Base-by-base conservation (phyloP, 192 early-diverging fungal genomes). In the Podila epicladia region DNA sequence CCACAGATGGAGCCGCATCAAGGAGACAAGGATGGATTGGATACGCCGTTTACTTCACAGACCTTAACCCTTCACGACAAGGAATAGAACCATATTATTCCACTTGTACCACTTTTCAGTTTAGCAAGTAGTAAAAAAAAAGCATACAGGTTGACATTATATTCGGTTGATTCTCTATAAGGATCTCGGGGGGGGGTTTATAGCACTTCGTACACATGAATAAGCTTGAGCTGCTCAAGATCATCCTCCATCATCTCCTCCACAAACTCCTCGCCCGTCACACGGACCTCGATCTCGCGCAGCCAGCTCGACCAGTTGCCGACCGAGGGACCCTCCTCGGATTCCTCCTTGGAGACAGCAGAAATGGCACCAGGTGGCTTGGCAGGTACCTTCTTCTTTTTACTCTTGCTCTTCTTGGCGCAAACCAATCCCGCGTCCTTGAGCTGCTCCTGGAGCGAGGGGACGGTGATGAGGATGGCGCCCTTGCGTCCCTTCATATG, bases 141-240 rank as follows among this genome's bases (percentile, higher is more conserved):
- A n/a, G 53, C 6, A 31, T 8, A 24, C 13, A 60, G 33, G 17
- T 9, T 29, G n/a, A 2, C 24, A 60, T 60, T 60, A 7, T 28
- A 13, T 17, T 60, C 6, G 41, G 1, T 41, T 17, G 58, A 5
- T 31, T 31, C 5, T 31, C 58, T 60, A 19, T 26, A 32, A 15
- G 32, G 19, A 13, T 5, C 15, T 17, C 62, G 35, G 35, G 35
- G 35, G 35, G 35, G 35, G 35, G 35, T 17, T 45, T 45, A 89
- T 35, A 85, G 61, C 6, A 90, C 88, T 72, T 82, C 79, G 61
- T 90, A 90, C n/a, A 89, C 55, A 59, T 90, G 88, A 19, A 90
- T 82, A 45, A 85, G 75, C 50, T 84, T 84, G 32, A 89, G 79
- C 9, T 86, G 87, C 38, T 86, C 86, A 8, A 84, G 26, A 48